phyloP scores from a whole-genome alignment of 306 rosid species.

The Vigna radiata region DNA sequence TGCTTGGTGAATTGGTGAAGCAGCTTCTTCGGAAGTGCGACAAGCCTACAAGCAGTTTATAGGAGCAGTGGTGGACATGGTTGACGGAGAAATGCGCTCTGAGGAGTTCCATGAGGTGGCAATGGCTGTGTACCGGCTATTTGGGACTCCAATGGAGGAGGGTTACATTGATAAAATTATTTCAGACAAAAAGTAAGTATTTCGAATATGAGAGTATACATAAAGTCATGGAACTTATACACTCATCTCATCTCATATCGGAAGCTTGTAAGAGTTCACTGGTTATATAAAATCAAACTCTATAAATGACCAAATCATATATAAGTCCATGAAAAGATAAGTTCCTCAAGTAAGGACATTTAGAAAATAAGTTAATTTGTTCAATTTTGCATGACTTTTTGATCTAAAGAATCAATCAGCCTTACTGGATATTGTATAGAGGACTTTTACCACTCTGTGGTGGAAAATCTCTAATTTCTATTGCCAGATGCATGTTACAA shows the following conservation, averaged over 20 bases:
- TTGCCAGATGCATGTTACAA: constrained; percentile 15
- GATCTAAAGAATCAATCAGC: constrained; percentile 4
- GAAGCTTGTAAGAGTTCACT: neutral
- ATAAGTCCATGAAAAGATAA: neutral
- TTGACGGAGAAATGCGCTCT: constrained; percentile 81
- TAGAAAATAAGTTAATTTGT: neutral
- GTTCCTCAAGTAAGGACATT: neutral
- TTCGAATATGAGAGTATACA: neutral
- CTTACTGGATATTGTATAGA: neutral
- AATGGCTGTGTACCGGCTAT: constrained; percentile 38
- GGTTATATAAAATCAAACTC: neutral
- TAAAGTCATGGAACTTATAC: neutral
- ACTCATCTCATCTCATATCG: no score
- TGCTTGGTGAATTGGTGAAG: constrained; percentile 44
- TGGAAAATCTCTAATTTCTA: constrained; percentile 17
- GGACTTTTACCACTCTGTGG: constrained; percentile 36
- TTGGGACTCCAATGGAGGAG: constrained; percentile 47
- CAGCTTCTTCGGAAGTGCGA: constrained; percentile 60
- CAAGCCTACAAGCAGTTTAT: constrained; percentile 70
- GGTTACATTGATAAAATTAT: constrained; percentile 42
- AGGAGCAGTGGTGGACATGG: constrained; percentile 80
- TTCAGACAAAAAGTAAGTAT: constrained; percentile 61
- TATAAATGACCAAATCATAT: neutral
- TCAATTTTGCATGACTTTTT: neutral
- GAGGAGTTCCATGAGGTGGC: constrained; percentile 90